phyloP scores from a whole-genome alignment of 2,329 filamentous ascomycete species.

The Diaporthe ilicicola region DNA sequence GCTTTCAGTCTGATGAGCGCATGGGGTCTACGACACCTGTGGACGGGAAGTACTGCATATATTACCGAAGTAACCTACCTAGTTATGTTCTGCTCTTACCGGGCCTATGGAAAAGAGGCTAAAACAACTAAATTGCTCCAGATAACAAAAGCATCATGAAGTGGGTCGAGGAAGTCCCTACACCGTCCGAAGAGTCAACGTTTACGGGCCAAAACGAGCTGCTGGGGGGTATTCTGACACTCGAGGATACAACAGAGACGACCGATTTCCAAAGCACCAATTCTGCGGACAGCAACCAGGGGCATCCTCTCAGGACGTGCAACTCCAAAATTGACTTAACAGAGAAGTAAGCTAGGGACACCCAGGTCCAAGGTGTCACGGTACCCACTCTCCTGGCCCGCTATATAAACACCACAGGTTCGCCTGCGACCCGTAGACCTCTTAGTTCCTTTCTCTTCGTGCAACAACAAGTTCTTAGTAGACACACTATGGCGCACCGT shows the following conservation, averaged over 20 bases:
- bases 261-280: background rate
- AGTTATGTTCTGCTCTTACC: background rate
- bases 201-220: too few relatives aligned
- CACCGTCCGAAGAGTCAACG: too few relatives aligned
- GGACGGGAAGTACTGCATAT: background rate
- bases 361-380: background rate
- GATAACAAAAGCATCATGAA: slow-evolving; percentile 3
- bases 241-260: background rate
- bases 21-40: too few relatives aligned
- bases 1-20: background rate
- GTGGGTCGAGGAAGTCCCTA: background rate
- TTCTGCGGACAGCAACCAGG: background rate
- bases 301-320: background rate
- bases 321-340: background rate
- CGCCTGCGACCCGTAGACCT: too few relatives aligned
- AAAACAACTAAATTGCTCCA: background rate
- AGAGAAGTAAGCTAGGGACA: background rate
- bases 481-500: too few relatives aligned
- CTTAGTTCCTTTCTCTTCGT: too few relatives aligned
- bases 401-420: too few relatives aligned
- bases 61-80: too few relatives aligned
- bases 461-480: too few relatives aligned
- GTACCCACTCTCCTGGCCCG: too few relatives aligned
- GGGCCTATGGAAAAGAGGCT: background rate
- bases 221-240: background rate